Conservation (phyloP, 2,329 filamentous ascomycete species). For the Chrysoporthe cubensis region DNA sequence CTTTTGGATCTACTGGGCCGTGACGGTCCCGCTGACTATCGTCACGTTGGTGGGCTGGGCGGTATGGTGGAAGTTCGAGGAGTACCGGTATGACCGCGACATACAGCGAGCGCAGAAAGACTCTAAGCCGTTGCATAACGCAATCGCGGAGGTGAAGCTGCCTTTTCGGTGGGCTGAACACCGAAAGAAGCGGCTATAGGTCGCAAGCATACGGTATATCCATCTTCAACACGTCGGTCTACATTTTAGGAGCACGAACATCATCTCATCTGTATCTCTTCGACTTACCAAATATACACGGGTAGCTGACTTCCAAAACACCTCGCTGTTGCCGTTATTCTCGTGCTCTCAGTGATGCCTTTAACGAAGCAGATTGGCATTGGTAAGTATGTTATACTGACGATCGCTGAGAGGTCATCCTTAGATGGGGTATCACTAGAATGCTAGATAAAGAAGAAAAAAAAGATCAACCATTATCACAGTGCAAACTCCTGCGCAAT, state of each 20-base stretch:
- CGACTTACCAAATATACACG: no score
- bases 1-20: slow-evolving; percentile 16
- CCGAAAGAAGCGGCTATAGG: neutral
- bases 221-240: no score
- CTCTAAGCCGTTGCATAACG: neutral
- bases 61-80: slow-evolving; percentile 11
- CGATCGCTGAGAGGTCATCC: no score
- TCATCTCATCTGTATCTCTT: no score
- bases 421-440: no score
- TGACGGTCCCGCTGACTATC: slow-evolving; percentile 6
- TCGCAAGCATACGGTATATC: neutral
- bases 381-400: no score
- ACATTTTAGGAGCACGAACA: no score
- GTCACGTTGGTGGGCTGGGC: slow-evolving; percentile 10
- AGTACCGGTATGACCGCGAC: slow-evolving; percentile 12
- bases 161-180: neutral
- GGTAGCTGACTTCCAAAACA: no score
- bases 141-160: neutral
- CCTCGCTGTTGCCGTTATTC: no score
- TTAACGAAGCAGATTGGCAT: no score
- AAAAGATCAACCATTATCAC: neutral
- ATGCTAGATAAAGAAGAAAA: neutral
- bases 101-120: neutral
- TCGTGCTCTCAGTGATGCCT: no score
- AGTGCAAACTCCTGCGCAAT: neutral